Base-by-base conservation (phyloP, 129 eudicot genomes). In the Helianthus tuberosus region DNA sequence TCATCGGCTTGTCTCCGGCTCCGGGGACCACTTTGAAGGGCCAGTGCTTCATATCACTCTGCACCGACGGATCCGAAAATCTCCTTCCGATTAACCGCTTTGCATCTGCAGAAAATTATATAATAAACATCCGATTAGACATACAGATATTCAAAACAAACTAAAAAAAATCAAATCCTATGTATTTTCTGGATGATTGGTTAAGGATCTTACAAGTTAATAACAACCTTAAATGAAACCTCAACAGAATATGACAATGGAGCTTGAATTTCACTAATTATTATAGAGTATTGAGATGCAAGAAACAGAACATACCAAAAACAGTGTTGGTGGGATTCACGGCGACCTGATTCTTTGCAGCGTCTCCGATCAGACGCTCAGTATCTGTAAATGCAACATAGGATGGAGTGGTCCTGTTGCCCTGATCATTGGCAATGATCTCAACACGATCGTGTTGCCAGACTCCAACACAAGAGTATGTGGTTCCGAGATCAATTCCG, bases 1-100 rank as follows among this genome's bases (percentile, higher is more conserved):
- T 89, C 92, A 86, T 84, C 49, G 96, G 96, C 76, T 89, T 89
- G 73, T 89, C 96, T 11, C 79, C 90, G 39, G 96, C 83, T 11
- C 96, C 96, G 0, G 92, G 74, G 46, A 86, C 85, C 44, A 89
- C 88, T 70, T 84, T 86, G 64, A 89, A 89, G 6, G 96, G 96
- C 96, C 96, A 89, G 59, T 82, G 20, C 80, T 86, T 89, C 12
- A 89, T 82, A 60, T 89, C 96, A 71, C 88, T 76, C 55, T 89
- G 96, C 5, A 89, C 96, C 13, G 96, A 82, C 53, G 96, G 85
- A 68, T 89, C 96, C 13, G 83, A 61, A 44, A 77, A 86, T 58
- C 96, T 84, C 73, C 96, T 82, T 2, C 96, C 96, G 11, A 89
- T 89, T 69, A 89, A 75, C 69, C 96, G 84, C 74, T 86, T 89